Percentiles rank a stretch among this genome's conserved stretches.
Evolutionary conservation across 2,329 filamentous ascomycete species (phyloP).

Genomic region (Colletotrichum sp.): DNA sequence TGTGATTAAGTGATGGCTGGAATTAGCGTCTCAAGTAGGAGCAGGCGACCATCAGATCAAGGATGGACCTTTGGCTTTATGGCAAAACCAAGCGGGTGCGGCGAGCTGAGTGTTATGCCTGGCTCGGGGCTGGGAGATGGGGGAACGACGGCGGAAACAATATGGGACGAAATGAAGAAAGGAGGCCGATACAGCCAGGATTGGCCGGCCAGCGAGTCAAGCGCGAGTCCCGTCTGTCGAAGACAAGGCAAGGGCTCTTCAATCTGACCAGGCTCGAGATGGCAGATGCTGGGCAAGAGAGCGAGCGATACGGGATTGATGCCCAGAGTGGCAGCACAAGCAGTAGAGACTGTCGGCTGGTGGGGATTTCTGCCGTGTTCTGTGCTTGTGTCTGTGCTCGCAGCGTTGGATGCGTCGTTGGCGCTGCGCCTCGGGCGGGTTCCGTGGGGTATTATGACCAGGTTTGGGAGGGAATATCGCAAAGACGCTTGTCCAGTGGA

Average conservation of each 20-base stretch:
- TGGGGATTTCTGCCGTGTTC: not conserved
- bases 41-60: slow-evolving; percentile 7
- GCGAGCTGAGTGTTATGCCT: not conserved
- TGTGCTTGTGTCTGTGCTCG: not conserved
- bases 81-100: not conserved
- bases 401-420: not conserved
- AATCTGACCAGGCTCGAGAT: not conserved
- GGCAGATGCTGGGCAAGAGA: not conserved
- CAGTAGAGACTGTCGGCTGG: not conserved
- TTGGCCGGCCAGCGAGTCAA: slow-evolving; percentile 4
- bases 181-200: not conserved
- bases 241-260: not conserved
- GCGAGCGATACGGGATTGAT: not conserved
- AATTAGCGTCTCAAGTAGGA: slow-evolving; percentile 9
- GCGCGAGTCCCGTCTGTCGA: not conserved
- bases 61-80: slow-evolving; percentile 15
- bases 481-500: not conserved
- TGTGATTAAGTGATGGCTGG: slow-evolving; percentile 5
- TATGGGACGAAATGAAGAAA: slow-evolving; percentile 1
- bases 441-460: not conserved
- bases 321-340: not conserved
- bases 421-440: slow-evolving; percentile 14
- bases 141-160: not conserved
- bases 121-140: not conserved
- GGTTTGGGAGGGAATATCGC: not conserved